Evolutionary conservation across 1,284 basidiomycete genomes (phyloP), one percentile per base, ranked within the genome.

Genomic region (Irpex lacteus): DNA sequence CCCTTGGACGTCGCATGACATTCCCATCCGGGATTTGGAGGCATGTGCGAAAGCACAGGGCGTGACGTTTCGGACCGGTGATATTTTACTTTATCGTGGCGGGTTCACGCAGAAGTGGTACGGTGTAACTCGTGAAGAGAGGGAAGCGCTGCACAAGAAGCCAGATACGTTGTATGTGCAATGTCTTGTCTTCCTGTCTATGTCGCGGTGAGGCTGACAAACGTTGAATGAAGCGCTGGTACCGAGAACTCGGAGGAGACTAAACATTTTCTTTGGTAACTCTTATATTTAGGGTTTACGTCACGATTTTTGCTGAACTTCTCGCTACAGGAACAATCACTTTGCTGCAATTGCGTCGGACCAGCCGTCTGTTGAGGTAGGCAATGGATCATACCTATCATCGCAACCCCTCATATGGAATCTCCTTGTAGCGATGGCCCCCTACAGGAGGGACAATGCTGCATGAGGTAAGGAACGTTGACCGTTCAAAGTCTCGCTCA

Each of bases 281-380:
- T 15, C 15, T 44, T 11, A 4, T 44, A 8, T 4, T 4, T 44
- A 5, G 2, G 15, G 40, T 44, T 44, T 15, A 11, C 8, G 11
- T 44, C 5, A 44, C 40, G 40, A 5, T 2, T 44, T 9, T 44
- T 26, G 26, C 13, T 63, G 60, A 63, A 9, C 54, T 26, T 50
- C 60, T 47, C 47, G 68, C 64, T 61, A 47, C 64, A 91, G 90
- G 90, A 81, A 91, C 75, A 89, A 91, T 70, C 90, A 91, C 71
- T 91, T 92, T 72, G 86, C 89, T 0, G 89, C 90, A 3, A 73
- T 91, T 50, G 89, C 88, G 2, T 89, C 87, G 32, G 90, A 92
- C 75, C 85, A 88, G 68, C 90, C 90, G 15, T 76, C 87, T 3
- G 74, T 92, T 59, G 90, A 90, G 83, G 88, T 87, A 18, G 5